Evolutionary conservation across 2,329 filamentous ascomycete genomes (phyloP).

Genomic region (Plectosphaerella plurivora): DNA sequence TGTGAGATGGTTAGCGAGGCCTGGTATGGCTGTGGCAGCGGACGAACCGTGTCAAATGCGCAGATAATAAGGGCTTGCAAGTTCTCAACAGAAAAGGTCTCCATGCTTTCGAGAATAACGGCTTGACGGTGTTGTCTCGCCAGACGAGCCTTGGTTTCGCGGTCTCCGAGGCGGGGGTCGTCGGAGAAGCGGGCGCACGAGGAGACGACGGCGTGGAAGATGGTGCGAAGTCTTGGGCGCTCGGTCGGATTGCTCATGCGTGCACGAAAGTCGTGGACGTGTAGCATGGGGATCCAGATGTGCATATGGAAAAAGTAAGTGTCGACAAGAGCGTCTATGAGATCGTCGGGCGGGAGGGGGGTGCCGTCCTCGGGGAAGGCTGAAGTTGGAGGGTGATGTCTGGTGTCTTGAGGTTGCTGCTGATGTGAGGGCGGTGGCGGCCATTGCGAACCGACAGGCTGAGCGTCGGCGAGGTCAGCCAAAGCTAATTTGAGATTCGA

Average conservation of each 20-base stretch:
- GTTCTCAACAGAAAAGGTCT: constrained; percentile 28
- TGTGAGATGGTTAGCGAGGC: constrained; percentile 2
- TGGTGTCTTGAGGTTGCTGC: neutral
- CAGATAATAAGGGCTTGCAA: constrained; percentile 28
- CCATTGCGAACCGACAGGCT: neutral
- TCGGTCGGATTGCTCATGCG: constrained; percentile 13
- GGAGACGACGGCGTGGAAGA: constrained; percentile 30
- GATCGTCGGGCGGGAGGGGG: constrained; percentile 19
- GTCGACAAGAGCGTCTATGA: constrained; percentile 26
- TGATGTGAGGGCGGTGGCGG: neutral
- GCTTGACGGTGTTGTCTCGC: constrained; percentile 12
- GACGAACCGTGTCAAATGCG: constrained; percentile 25
- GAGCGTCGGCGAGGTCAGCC: constrained; percentile 9
- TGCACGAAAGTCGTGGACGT: constrained; percentile 20
- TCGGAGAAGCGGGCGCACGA: constrained; percentile 21
- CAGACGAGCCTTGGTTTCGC: constrained; percentile 1
- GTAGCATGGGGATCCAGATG: constrained; percentile 33
- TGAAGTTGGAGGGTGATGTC: neutral
- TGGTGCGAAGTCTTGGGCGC: constrained; percentile 16
- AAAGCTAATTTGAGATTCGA: constrained; percentile 14
- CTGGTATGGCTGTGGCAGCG: neutral
- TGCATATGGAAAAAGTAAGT: constrained; percentile 31
- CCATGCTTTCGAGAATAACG: constrained; percentile 27
- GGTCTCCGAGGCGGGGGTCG: constrained; percentile 18
- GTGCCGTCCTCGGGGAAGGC: neutral